Conservation (phyloP, 495 filamentous ascomycete genomes). For the Filosporella fistucella region DNA sequence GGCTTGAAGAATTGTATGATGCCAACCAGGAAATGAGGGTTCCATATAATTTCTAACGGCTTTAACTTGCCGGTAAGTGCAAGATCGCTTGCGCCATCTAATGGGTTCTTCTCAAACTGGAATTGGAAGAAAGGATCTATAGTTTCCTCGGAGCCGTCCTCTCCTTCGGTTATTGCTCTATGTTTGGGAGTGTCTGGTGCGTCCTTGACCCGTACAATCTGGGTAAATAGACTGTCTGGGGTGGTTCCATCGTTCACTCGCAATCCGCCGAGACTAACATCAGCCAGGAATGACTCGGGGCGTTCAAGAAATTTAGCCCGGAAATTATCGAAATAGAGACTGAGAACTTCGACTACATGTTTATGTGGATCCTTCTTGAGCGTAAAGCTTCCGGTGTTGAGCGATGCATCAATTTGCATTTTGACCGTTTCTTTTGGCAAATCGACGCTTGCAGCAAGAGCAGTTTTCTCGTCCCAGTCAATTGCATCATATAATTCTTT, state of each 20-base stretch:
- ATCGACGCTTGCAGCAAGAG: constrained; percentile 80
- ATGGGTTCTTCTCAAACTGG: constrained; percentile 88
- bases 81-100: constrained; percentile 87
- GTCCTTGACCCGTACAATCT: constrained; percentile 94
- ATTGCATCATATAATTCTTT: constrained; percentile 97
- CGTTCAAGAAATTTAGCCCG: constrained; percentile 81
- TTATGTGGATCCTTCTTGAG: constrained; percentile 84
- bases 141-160: constrained; percentile 34
- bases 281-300: constrained; percentile 81
- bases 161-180: constrained; percentile 52
- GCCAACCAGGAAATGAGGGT: constrained; percentile 85
- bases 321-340: constrained; percentile 90
- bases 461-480: constrained; percentile 96
- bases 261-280: constrained; percentile 86
- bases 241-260: constrained; percentile 96
- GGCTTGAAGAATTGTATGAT: constrained; percentile 93
- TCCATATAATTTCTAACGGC: constrained; percentile 95
- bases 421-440: constrained; percentile 86
- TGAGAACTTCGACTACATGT: constrained; percentile 71
- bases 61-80: constrained; percentile 88
- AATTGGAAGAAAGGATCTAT: constrained; percentile 85
- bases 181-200: constrained; percentile 51
- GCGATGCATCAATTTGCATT: constrained; percentile 81
- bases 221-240: constrained; percentile 78
- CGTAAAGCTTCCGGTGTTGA: constrained; percentile 91